A percentile compares a stretch with the other conserved stretches of the same genome.
Evolutionary conservation across 495 filamentous ascomycete genomes (phyloP).

Genomic region (Staphylotrichum longicolle): DNA sequence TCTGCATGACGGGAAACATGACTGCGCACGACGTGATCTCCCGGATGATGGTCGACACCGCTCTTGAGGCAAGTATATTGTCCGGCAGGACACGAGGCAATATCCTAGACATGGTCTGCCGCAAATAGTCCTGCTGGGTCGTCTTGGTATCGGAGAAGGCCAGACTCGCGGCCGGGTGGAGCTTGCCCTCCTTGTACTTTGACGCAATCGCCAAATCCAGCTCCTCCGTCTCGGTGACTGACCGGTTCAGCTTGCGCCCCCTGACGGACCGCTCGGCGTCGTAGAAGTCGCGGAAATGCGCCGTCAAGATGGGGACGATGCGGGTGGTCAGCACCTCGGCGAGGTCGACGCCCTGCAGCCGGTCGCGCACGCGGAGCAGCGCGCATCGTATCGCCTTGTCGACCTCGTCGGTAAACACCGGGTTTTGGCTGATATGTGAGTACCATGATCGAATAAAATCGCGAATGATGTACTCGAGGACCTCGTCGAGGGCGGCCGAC

Average conservation of each 20-base stretch:
- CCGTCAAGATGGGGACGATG: conserved; percentile 85
- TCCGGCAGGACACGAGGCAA: conserved; percentile 74
- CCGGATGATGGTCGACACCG: conserved; percentile 73
- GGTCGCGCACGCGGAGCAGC: conserved; percentile 65
- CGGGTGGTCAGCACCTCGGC: conserved; percentile 76
- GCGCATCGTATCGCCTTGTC: conserved; percentile 75
- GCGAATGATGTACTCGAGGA: conserved; percentile 72
- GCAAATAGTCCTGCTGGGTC: conserved; percentile 82
- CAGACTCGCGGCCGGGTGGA: conserved; percentile 86
- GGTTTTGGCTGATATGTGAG: conserved; percentile 74
- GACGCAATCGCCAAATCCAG: conserved; percentile 88
- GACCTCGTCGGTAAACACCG: conserved; percentile 77
- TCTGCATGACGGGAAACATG: conserved; percentile 65
- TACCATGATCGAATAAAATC: conserved; percentile 94
- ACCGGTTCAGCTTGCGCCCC: conserved; percentile 80
- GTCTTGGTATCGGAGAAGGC: conserved; percentile 76
- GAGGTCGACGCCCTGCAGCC: conserved; percentile 69
- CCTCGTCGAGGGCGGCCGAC: conserved; percentile 74
- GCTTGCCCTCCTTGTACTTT: conserved; percentile 84
- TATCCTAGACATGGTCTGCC: conserved; percentile 64
- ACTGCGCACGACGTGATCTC: conserved; percentile 83
- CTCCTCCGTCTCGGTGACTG: conserved; percentile 94
- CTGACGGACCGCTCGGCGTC: conserved; percentile 84
- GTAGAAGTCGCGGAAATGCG: conserved; percentile 86
- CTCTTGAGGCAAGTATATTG: conserved; percentile 69